Evolutionary conservation across 2,329 filamentous ascomycete species (phyloP), one percentile per base, ranked within the genome.

Genomic region (Aspergillus clavatus): DNA sequence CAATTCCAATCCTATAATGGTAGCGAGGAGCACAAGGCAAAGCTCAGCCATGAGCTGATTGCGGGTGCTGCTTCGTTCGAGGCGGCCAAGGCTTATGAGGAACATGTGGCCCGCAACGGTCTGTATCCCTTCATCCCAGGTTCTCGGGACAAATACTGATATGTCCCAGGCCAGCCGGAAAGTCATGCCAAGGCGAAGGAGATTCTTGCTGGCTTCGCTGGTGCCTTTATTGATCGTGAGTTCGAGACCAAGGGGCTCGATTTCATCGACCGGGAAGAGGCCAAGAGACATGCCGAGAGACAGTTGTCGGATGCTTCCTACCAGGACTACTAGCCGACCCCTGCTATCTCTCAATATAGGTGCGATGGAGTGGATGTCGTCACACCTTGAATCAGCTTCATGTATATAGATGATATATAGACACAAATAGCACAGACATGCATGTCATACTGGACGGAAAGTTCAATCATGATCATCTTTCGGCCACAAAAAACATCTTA

Each of bases 11-110:
- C 33, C 43, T 41, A 36, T 53, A 52, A 60, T 46, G 66, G 72
- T 27, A 46, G 45, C 27, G 50, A 48, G 8, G 50, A 74, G 45
- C 75, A 87, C 70, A 68, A 87, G 67, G 74, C 79, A 54, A 79
- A 78, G 60, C 71, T 86, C 59, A 78, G 78, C 57, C 87, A 93
- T 68, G 87, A 93, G 72, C 63, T 88, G 42, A 66, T 93, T 44
- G 86, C 83, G 50, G 86, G 86, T 51, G 87, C 82, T 44, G 87
- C 86, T 42, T 81, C 83, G 51, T 93, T 89, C 65, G 83, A 83
- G 56, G 87, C 83, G 57, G 85, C 90, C 77, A 88, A 89, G 75
- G 73, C 84, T 23, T 90, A 84, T 60, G 86, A 90, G 70, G 80
- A 89, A 61, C 76, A 79, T 58, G 84, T 89, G 70, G 82, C 82